Base-by-base conservation (phyloP, 768 basidiomycete species). In the Rubroboletus pulcherrimus region DNA sequence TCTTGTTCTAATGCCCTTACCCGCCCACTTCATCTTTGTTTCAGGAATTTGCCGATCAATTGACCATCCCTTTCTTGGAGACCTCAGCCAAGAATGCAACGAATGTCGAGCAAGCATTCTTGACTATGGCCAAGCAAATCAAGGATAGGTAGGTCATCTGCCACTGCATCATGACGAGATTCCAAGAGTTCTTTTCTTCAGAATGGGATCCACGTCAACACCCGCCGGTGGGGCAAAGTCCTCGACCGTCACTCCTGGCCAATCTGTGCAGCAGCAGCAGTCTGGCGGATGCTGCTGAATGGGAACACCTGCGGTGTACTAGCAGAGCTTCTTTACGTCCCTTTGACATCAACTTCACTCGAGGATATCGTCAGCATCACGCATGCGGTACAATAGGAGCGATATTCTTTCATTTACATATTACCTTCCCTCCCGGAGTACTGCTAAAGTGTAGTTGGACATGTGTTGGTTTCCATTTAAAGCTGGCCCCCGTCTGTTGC, bases 1-100 rank as follows among this genome's bases (percentile, higher is more conserved):
- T 34, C n/a, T 15, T 45, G 11, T 35, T 35, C 43, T 15, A 17
- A 31, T 41, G 15, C 15, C 39, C 45, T 44, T 31, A 9, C 30
- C 21, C 35, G 21, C 8, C 11, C 31, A 41, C 9, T 43, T 60
- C 29, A 68, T 39, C 50, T n/a, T 58, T 51, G 33, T 26, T 49
- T 0, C 59, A 96, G 85, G 93, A 96, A 81, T 91, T 98, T 66
- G 93, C 97, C 29, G 93, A 98, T 70, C 94, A 98, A 71, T 80
- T 98, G 62, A 81, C 80, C 58, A 88, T 99, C 64, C 88, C 93
- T 45, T 98, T 97, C 87, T 77, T 99, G 69, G 97, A 99, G 79
- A 99, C 97, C 12, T 93, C 91, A n/a, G 97, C 97, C 35, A 98
- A 98, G 89, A 93, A 91, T 66, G 93, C 95, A 51, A 95, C 94